phyloP scores from a whole-genome alignment of 1,284 basidiomycete species.

The Polyporus tsugae region DNA sequence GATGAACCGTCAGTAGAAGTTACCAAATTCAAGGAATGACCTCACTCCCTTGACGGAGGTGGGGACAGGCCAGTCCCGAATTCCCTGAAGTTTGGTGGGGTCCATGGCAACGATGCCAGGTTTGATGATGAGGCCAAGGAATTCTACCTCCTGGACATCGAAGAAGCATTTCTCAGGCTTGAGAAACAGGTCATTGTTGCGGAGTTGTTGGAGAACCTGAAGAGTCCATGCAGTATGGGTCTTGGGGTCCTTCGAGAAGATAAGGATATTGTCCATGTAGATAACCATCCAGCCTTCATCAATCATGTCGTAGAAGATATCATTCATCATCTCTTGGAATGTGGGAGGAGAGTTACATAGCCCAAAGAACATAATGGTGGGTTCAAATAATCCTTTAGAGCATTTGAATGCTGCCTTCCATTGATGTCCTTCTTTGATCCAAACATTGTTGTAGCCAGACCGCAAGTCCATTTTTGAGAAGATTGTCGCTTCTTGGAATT shows the following conservation, averaged over 20 bases:
- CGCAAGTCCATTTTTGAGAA: background rate
- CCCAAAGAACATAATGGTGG: conserved; percentile 43
- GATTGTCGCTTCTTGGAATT: background rate
- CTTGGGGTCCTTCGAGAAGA: conserved; percentile 6
- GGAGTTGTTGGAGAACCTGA: conserved; percentile 39
- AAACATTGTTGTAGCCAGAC: conserved; percentile 13
- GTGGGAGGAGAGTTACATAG: conserved; percentile 42
- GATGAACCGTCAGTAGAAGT: too few relatives aligned
- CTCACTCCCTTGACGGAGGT: too few relatives aligned
- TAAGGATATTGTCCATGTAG: conserved; percentile 21
- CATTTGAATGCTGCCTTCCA: conserved; percentile 31
- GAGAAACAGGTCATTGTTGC: conserved; percentile 38
- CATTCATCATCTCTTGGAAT: conserved; percentile 33
- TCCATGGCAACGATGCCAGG: conserved; percentile 13
- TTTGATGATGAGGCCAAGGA: conserved; percentile 2
- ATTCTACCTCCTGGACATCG: conserved; percentile 35
- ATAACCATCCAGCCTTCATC: conserved; percentile 11
- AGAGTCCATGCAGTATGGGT: conserved; percentile 30
- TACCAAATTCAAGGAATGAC: too few relatives aligned
- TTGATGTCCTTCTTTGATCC: conserved; percentile 23
- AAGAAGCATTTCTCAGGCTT: conserved; percentile 51
- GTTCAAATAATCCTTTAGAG: conserved; percentile 37
- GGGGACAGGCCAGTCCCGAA: conserved; percentile 10
- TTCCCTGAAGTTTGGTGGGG: conserved; percentile 13
- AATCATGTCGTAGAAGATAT: conserved; percentile 15